phyloP scores from a whole-genome alignment of 1,284 basidiomycete genomes.

The Cerrena zonata region DNA sequence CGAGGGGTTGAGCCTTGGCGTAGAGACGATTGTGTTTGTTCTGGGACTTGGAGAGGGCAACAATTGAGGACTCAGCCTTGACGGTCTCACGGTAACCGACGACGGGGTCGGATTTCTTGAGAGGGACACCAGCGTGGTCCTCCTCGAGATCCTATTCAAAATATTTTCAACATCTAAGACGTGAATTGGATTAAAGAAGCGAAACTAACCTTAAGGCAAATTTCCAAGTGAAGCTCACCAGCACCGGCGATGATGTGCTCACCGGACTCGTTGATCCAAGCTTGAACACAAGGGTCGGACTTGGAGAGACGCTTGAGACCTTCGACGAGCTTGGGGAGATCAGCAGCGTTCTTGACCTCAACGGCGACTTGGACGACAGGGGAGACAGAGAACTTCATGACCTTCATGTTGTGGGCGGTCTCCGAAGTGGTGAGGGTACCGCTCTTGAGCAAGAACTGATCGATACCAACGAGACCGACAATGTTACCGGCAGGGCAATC shows the following conservation, averaged over 20 bases:
- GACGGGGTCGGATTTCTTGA: constrained; percentile 98
- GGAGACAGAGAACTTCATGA: constrained; percentile 99
- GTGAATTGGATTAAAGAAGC: constrained; percentile 1
- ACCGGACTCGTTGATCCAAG: constrained; percentile 88
- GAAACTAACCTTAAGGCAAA: constrained; percentile 83
- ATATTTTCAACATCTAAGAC: neutral
- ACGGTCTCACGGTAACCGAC: constrained; percentile 98
- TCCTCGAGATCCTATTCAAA: constrained; percentile 83
- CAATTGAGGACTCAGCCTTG: constrained; percentile 91
- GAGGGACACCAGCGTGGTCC: constrained; percentile 98
- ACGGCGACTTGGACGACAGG: constrained; percentile 99
- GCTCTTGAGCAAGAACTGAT: constrained; percentile 99
- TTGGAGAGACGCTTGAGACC: constrained; percentile 99
- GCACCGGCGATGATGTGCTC: constrained; percentile 99
- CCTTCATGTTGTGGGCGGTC: constrained; percentile 99
- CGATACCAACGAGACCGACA: constrained; percentile 97
- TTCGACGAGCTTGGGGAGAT: constrained; percentile 99
- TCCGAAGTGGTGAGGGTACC: constrained; percentile 97
- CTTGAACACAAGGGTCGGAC: constrained; percentile 98
- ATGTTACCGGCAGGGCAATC: constrained; percentile 99
- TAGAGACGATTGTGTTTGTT: constrained; percentile 99
- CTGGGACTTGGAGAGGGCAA: constrained; percentile 97
- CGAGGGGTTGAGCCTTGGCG: constrained; percentile 87
- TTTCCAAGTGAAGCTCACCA: constrained; percentile 98
- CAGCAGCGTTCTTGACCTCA: constrained; percentile 99